Base-by-base conservation (phyloP, 1,284 basidiomycete species). In the Ustilago crameri region DNA sequence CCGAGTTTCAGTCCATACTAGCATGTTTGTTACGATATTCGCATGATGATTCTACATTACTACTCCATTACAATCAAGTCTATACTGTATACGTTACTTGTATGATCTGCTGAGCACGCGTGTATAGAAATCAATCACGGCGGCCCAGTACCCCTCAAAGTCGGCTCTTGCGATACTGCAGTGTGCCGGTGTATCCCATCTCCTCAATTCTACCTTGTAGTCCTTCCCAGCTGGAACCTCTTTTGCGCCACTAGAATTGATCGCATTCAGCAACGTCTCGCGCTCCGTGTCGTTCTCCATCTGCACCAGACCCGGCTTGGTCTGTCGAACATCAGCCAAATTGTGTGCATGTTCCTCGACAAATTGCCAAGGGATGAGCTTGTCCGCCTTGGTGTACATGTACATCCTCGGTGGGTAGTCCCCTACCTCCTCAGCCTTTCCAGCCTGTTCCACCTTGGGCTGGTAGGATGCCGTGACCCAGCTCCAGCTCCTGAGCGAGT, bases 341-440 rank as follows among this genome's bases (percentile, higher is more conserved):
- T 73, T 46, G 3, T 55, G 18, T 8, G 76, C 78, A 46, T 80
- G 78, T 37, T 67, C 61, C 43, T 80, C 78, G 26, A 80, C 76
- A 42, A 50, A 66, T 9, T 57, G 51, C 55, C 61, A 78, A 9
- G 74, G 66, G 7, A 80, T 76, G 18, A 80, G 69, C 42, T 62
- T 41, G 42, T 80, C 78, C 24, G 68, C 62, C 38, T 68, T 72
- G 45, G 70, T 74, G 51, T 76, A 79, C 46, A 79, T 62, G 66
- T 79, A 79, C 51, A 78, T 65, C 20, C 78, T 49, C 12, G 77
- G 77, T 14, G 76, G 74, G 50, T 52, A 64, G 14, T 30, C 48
- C 41, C 23, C 48, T 30, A 27, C 37, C 42, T 49, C 22, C 22
- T 48, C n/a, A n/a, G n/a, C 23, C 32, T 26, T 35, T 15, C 27